Conservation (phyloP, 176 grass and related monocot species). For the Chrysopogon serrulatus region DNA sequence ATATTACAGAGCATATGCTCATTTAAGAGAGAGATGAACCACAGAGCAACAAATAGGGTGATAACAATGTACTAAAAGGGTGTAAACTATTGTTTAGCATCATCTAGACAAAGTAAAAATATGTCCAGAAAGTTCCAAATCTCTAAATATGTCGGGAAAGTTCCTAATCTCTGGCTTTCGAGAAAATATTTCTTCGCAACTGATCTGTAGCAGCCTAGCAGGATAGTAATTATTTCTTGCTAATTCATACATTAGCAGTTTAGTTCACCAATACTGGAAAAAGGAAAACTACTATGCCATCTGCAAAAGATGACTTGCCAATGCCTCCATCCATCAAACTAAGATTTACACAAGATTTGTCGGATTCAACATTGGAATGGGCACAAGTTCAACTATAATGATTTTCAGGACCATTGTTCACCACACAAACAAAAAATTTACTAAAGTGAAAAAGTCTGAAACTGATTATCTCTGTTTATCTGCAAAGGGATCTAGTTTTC, state of each 20-base stretch:
- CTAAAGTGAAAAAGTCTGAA: background rate
- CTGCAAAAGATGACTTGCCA: background rate
- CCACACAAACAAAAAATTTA: background rate
- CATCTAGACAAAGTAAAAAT: background rate
- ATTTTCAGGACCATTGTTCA: background rate
- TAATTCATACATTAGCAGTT: background rate
- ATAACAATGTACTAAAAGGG: background rate
- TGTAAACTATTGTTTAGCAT: background rate
- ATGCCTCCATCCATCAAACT: background rate
- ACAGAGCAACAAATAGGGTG: background rate
- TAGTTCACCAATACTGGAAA: background rate
- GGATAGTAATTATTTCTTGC: background rate
- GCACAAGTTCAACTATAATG: background rate
- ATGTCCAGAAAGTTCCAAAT: background rate
- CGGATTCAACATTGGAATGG: background rate
- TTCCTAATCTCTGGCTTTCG: background rate
- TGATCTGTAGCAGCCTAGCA: background rate
- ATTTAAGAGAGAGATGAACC: background rate
- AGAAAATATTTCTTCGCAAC: background rate
- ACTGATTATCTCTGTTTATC: background rate
- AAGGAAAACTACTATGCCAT: background rate
- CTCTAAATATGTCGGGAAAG: background rate
- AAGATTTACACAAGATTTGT: background rate
- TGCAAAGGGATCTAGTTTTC: too few relatives aligned
- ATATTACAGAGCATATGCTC: background rate